These are phyloP conservation scores for Suhomyces maxii DNA, from an alignment of 1,139 yeast species.

Conservation along the genomic window DNA sequence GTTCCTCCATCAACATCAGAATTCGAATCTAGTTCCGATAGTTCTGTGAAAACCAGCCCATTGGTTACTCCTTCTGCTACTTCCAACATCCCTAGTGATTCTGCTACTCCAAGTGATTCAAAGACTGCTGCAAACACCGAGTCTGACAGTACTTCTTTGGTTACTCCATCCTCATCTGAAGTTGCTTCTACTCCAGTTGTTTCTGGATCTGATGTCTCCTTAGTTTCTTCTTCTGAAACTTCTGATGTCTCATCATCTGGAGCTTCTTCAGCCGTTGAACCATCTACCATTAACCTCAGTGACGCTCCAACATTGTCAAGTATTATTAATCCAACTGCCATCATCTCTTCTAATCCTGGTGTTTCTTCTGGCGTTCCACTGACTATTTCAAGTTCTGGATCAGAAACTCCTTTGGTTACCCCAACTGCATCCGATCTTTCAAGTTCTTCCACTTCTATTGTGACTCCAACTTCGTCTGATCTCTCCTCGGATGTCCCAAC, in stretches of 20 bases:
- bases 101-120: no score
- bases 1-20: neutral
- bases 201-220: slow-evolving; percentile 7
- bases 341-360: slow-evolving; percentile 6
- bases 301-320: slow-evolving; percentile 1
- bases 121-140: slow-evolving; percentile 7
- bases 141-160: slow-evolving; percentile 1
- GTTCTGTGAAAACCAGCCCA: neutral
- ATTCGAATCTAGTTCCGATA: neutral
- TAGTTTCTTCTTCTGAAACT: slow-evolving; percentile 7
- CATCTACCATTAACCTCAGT: slow-evolving; percentile 2
- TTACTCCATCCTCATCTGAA: slow-evolving; percentile 2
- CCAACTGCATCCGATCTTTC: slow-evolving; percentile 3
- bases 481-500: neutral
- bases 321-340: slow-evolving; percentile 5
- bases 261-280: slow-evolving; percentile 6
- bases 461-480: slow-evolving; percentile 2
- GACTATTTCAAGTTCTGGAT: neutral
- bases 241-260: slow-evolving; percentile 1
- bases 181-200: slow-evolving; percentile 3
- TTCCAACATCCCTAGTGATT: slow-evolving; percentile 7
- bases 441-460: slow-evolving; percentile 1
- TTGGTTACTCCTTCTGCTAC: slow-evolving; percentile 3
- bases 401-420: slow-evolving; percentile 1
- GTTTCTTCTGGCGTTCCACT: slow-evolving; percentile 6